Conservation (phyloP, 2,329 filamentous ascomycete genomes). For the Aspergillus awamori region DNA sequence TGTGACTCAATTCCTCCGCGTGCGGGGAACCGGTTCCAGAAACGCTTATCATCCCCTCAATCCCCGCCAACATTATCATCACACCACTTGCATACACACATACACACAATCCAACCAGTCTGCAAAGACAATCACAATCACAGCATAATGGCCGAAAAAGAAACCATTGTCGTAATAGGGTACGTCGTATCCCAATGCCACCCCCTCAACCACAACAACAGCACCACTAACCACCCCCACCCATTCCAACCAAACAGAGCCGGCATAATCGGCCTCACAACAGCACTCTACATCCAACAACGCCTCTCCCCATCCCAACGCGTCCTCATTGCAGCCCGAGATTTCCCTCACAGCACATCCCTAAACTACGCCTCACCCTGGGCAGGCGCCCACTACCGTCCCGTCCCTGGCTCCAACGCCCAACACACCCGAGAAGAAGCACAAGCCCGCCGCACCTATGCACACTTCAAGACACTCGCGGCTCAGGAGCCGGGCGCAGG, state of each 20-base stretch:
- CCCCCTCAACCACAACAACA: neutral
- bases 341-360: slow-evolving; percentile 44
- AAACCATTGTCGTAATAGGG: slow-evolving; percentile 45
- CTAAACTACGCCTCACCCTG: slow-evolving; percentile 51
- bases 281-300: slow-evolving; percentile 40
- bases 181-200: slow-evolving; percentile 16
- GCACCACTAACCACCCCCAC: slow-evolving; percentile 12
- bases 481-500: slow-evolving; percentile 40
- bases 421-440: slow-evolving; percentile 40
- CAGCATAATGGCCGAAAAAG: slow-evolving; percentile 26
- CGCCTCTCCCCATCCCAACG: slow-evolving; percentile 29
- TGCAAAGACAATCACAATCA: too few species aligned
- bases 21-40: too few species aligned
- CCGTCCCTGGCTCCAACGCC: slow-evolving; percentile 44
- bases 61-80: neutral
- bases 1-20: too few species aligned
- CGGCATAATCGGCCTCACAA: slow-evolving; percentile 45
- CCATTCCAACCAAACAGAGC: slow-evolving; percentile 31
- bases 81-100: neutral
- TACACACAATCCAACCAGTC: neutral
- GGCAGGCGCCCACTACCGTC: slow-evolving; percentile 53
- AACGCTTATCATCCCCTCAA: too few species aligned
- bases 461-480: slow-evolving; percentile 41
- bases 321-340: slow-evolving; percentile 45
- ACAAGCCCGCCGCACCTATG: slow-evolving; percentile 44